These are phyloP conservation scores for Castanea sativa DNA, from an alignment of 306 rosid species.

Conservation along the genomic window DNA sequence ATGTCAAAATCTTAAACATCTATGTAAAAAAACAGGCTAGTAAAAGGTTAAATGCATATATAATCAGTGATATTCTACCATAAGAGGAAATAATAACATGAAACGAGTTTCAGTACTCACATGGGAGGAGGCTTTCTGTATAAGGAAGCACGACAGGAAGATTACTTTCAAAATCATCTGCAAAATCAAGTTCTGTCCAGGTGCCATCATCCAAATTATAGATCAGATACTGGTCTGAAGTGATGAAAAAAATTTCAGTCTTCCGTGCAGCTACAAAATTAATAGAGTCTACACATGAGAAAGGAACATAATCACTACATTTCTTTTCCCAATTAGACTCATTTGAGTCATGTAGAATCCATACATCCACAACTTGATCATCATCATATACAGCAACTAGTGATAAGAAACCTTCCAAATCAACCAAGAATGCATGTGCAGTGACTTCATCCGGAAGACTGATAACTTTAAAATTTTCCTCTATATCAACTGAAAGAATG, in stretches of 20 bases:
- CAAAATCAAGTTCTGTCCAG: conserved; percentile 14
- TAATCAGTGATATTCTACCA: neutral
- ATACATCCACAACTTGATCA: neutral
- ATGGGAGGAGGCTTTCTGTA: conserved; percentile 24
- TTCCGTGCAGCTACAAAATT: conserved; percentile 18
- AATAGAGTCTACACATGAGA: neutral
- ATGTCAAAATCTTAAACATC: neutral
- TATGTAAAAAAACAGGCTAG: neutral
- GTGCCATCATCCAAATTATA: neutral
- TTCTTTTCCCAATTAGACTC: conserved; percentile 21
- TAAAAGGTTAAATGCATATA: neutral
- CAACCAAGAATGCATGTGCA: conserved; percentile 12
- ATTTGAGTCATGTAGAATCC: conserved; percentile 7
- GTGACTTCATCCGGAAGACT: conserved; percentile 16
- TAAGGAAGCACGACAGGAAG: conserved; percentile 11
- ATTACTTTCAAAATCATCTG: neutral
- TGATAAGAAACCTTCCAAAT: conserved; percentile 24
- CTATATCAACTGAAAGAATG: conserved; percentile 24
- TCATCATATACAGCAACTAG: conserved; percentile 18
- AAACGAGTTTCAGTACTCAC: conserved; percentile 14
- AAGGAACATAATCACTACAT: conserved; percentile 10
- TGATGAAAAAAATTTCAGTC: conserved; percentile 20
- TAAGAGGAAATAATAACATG: neutral
- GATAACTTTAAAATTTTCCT: conserved; percentile 7
- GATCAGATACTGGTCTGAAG: conserved; percentile 1